These are phyloP conservation scores for Cyclocybe aegerita DNA, from an alignment of 768 basidiomycete genomes.

Conservation along the genomic window DNA sequence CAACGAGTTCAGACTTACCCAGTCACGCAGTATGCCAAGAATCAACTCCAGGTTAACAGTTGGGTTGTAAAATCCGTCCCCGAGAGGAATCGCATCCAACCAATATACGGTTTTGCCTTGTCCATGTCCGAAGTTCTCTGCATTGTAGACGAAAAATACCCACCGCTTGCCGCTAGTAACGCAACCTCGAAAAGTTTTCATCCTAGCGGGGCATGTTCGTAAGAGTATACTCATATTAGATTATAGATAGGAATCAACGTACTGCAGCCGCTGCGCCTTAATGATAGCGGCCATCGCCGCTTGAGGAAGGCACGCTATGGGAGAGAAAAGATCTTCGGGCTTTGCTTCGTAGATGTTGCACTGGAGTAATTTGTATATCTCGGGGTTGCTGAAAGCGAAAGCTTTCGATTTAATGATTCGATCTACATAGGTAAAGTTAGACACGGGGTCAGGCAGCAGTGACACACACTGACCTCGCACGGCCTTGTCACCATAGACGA, in stretches of 20 bases:
- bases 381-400: slow-evolving; percentile 14
- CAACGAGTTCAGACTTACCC: slow-evolving; percentile 12
- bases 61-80: slow-evolving; percentile 7
- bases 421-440: slow-evolving; percentile 10
- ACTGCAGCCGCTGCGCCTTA: slow-evolving; percentile 10
- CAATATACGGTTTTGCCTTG: slow-evolving; percentile 11
- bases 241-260: slow-evolving; percentile 5
- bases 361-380: slow-evolving; percentile 11
- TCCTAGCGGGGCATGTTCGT: slow-evolving; percentile 4
- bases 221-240: slow-evolving; percentile 1
- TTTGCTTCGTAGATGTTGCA: slow-evolving; percentile 17
- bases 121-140: neutral
- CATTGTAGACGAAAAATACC: slow-evolving; percentile 13
- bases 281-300: slow-evolving; percentile 12
- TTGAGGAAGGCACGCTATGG: slow-evolving; percentile 11
- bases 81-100: slow-evolving; percentile 11
- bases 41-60: slow-evolving; percentile 12
- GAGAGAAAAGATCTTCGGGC: slow-evolving; percentile 11
- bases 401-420: slow-evolving; percentile 11
- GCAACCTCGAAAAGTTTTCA: slow-evolving; percentile 14
- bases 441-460: neutral
- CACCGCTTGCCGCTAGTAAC: slow-evolving; percentile 14
- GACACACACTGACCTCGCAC: slow-evolving; percentile 10
- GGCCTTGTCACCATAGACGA: slow-evolving; percentile 12
- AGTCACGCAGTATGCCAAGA: slow-evolving; percentile 14